Conservation (phyloP, 768 basidiomycete species). For the Exsudoporus frostii region DNA sequence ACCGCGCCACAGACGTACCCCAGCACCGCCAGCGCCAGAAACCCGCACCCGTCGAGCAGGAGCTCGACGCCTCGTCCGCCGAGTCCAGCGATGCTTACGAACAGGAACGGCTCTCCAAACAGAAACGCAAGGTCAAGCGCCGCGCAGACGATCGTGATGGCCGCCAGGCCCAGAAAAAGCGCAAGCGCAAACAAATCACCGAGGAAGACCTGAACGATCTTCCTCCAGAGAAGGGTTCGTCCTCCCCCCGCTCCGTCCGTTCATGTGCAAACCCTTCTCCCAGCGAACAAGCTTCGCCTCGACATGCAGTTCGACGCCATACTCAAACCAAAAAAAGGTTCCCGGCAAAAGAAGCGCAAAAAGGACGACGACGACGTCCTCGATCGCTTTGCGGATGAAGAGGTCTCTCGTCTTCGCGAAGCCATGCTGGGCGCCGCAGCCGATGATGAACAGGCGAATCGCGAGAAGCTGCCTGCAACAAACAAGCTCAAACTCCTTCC, state of each 20-base stretch:
- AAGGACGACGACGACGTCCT: constrained; percentile 79
- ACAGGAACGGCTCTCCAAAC: constrained; percentile 30
- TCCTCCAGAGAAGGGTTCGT: constrained; percentile 74
- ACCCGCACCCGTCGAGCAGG: constrained; percentile 33
- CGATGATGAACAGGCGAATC: constrained; percentile 77
- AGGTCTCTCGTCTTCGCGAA: constrained; percentile 85
- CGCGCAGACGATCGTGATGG: constrained; percentile 45
- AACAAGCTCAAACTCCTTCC: constrained; percentile 80
- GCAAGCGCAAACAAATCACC: constrained; percentile 57
- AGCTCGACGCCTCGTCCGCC: constrained; percentile 34
- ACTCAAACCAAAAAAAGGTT: constrained; percentile 72
- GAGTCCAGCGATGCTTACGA: constrained; percentile 56
- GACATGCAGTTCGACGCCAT: constrained; percentile 87
- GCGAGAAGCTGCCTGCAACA: constrained; percentile 75
- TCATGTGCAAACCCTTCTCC: background rate
- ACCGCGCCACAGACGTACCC: constrained; percentile 36
- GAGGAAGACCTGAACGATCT: constrained; percentile 67
- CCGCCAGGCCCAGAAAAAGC: constrained; percentile 44
- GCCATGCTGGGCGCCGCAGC: constrained; percentile 85
- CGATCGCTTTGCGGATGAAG: constrained; percentile 86
- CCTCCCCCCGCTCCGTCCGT: background rate
- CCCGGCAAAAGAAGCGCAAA: constrained; percentile 64
- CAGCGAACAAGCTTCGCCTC: constrained; percentile 74
- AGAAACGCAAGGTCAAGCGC: constrained; percentile 24
- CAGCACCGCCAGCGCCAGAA: constrained; percentile 39